Percentiles rank a stretch among this genome's conserved stretches.
phyloP scores from a whole-genome alignment of 2,329 filamentous ascomycete genomes.

The Cladosporium velox region DNA sequence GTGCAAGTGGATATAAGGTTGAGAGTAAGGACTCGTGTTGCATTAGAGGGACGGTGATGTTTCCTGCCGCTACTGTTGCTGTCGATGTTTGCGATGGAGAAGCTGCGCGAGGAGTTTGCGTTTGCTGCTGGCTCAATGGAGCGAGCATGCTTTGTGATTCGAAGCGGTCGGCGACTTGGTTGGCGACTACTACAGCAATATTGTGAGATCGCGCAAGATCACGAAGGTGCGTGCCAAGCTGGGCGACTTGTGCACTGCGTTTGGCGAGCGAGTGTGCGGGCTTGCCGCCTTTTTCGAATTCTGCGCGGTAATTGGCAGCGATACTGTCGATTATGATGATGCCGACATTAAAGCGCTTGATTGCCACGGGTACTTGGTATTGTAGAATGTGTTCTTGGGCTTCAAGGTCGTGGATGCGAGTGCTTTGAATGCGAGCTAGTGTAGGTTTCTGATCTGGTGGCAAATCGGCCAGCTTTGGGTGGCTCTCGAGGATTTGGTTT shows the following conservation, averaged over 20 bases:
- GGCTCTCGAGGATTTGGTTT: slow-evolving; percentile 70
- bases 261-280: slow-evolving; percentile 65
- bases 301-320: slow-evolving; percentile 91
- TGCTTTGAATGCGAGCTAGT: slow-evolving; percentile 74
- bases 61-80: background rate
- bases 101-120: slow-evolving; percentile 24
- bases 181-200: slow-evolving; percentile 86
- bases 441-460: slow-evolving; percentile 56
- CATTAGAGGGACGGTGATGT: slow-evolving; percentile 1
- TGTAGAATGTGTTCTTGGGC: slow-evolving; percentile 92
- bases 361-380: slow-evolving; percentile 86
- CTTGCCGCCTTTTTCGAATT: slow-evolving; percentile 62
- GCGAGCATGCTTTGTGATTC: slow-evolving; percentile 32
- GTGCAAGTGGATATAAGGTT: slow-evolving; percentile 61
- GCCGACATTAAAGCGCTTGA: slow-evolving; percentile 73
- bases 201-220: slow-evolving; percentile 72
- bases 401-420: slow-evolving; percentile 85
- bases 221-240: slow-evolving; percentile 73
- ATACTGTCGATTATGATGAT: slow-evolving; percentile 88
- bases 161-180: slow-evolving; percentile 93
- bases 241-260: slow-evolving; percentile 74
- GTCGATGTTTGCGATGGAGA: slow-evolving; percentile 23
- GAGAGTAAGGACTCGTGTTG: slow-evolving; percentile 33
- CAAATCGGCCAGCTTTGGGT: slow-evolving; percentile 60
- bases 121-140: slow-evolving; percentile 22